Evolutionary conservation across 495 filamentous ascomycete genomes (phyloP).

Genomic region (Neurospora sp.): DNA sequence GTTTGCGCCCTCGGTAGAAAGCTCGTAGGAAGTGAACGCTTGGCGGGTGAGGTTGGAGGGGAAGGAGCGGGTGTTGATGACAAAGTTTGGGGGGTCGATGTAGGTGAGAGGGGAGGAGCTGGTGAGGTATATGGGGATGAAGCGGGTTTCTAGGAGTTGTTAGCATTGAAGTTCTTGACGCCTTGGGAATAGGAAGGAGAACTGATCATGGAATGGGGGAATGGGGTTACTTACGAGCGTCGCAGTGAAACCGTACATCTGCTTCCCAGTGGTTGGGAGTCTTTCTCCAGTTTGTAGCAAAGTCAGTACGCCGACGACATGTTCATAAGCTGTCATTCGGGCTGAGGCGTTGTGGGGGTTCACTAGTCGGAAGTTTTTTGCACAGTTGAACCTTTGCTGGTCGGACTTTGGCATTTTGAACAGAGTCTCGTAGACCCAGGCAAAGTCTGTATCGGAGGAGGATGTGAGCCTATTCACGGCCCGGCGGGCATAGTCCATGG

Average conservation of each 20-base stretch:
- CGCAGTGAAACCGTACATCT: not conserved
- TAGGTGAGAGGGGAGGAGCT: not conserved
- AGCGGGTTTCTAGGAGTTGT: not conserved
- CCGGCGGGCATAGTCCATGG: not conserved
- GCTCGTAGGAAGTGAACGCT: not conserved
- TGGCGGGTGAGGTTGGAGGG: not conserved
- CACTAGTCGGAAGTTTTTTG: not conserved
- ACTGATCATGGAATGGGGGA: not conserved
- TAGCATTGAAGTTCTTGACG: not conserved
- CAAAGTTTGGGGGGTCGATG: not conserved
- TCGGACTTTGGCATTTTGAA: not conserved
- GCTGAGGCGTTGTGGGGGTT: not conserved
- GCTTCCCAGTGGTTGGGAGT: not conserved
- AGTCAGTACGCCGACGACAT: not conserved
- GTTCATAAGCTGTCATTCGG: not conserved
- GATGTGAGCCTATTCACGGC: not conserved
- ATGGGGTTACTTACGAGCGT: not conserved
- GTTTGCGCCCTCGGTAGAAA: not conserved
- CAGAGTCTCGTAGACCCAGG: not conserved
- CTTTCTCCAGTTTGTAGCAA: not conserved
- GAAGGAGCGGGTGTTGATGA: not conserved
- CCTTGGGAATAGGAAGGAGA: not conserved
- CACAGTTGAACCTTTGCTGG: not conserved
- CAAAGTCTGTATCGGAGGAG: not conserved
- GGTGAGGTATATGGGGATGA: not conserved